phyloP scores from a whole-genome alignment of 2,329 filamentous ascomycete species.

The Magnaporthiopsis rhizophila region DNA sequence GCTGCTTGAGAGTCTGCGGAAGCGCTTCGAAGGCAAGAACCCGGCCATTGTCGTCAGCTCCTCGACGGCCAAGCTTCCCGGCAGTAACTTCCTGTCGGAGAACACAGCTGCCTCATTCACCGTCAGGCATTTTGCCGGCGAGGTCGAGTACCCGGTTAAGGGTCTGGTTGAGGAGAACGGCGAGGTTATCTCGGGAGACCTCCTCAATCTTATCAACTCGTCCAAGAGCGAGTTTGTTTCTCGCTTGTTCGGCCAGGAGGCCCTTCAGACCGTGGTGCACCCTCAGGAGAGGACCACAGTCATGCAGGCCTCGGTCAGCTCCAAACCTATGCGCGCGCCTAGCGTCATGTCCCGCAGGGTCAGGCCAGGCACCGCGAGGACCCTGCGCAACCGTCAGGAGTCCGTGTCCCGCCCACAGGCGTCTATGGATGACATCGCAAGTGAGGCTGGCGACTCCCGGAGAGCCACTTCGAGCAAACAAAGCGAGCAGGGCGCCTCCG shows the following conservation, averaged over 20 bases:
- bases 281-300: constrained; percentile 85
- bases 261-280: constrained; percentile 85
- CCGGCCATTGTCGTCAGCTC: constrained; percentile 75
- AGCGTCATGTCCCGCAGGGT: constrained; percentile 83
- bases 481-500: constrained; percentile 76
- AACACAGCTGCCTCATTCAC: constrained; percentile 78
- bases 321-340: constrained; percentile 84
- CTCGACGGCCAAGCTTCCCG: constrained; percentile 67
- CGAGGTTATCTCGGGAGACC: constrained; percentile 88
- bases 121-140: constrained; percentile 90
- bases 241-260: constrained; percentile 92
- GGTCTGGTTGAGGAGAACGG: constrained; percentile 91
- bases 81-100: constrained; percentile 82
- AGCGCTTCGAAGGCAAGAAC: constrained; percentile 92
- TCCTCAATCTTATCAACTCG: constrained; percentile 86
- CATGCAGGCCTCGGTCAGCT: constrained; percentile 93
- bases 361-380: constrained; percentile 33
- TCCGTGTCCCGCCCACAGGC: constrained; percentile 27
- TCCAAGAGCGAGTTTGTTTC: constrained; percentile 84
- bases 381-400: constrained; percentile 23
- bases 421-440: constrained; percentile 33
- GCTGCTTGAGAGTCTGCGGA: constrained; percentile 80
- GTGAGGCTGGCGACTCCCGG: constrained; percentile 36
- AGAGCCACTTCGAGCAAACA: constrained; percentile 32
- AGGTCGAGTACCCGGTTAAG: constrained; percentile 86